phyloP scores from a whole-genome alignment of 202 grass and related monocot genomes.

The Miscanthus sacchariflorus region DNA sequence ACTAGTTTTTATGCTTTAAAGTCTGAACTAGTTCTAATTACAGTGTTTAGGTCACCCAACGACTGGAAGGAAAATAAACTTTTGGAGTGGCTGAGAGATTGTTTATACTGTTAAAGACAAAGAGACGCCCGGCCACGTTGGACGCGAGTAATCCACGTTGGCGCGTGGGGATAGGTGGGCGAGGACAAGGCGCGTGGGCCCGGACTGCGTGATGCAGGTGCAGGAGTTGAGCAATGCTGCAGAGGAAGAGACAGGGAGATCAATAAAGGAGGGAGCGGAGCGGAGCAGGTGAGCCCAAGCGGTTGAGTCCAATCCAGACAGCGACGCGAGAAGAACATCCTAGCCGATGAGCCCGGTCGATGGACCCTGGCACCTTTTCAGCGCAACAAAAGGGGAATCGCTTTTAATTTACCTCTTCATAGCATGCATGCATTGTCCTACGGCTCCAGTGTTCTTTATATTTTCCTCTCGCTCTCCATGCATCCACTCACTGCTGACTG shows the following conservation, averaged over 20 bases:
- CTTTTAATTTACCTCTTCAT: neutral
- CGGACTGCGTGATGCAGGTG: neutral
- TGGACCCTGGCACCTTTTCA: neutral
- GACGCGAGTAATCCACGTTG: slow-evolving; percentile 18
- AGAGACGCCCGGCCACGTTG: neutral
- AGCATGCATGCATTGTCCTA: neutral
- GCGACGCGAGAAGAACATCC: neutral
- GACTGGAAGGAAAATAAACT: no score
- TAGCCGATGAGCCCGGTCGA: neutral
- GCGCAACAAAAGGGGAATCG: neutral
- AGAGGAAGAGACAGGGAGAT: neutral
- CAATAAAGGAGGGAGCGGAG: no score
- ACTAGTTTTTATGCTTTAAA: no score
- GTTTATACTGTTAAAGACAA: neutral
- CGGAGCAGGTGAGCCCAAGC: slow-evolving; percentile 30
- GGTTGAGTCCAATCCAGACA: slow-evolving; percentile 49
- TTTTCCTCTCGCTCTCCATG: no score
- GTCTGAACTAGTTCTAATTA: no score
- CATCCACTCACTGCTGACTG: neutral
- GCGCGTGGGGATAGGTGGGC: slow-evolving; percentile 10
- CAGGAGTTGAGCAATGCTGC: neutral
- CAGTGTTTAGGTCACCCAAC: no score
- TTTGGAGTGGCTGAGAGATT: no score
- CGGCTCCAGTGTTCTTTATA: neutral
- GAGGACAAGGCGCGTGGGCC: neutral